Percentiles rank a stretch among this genome's conserved stretches.
Evolutionary conservation across 1,284 basidiomycete species (phyloP).

Genomic region (Rhodotorula sp.): DNA sequence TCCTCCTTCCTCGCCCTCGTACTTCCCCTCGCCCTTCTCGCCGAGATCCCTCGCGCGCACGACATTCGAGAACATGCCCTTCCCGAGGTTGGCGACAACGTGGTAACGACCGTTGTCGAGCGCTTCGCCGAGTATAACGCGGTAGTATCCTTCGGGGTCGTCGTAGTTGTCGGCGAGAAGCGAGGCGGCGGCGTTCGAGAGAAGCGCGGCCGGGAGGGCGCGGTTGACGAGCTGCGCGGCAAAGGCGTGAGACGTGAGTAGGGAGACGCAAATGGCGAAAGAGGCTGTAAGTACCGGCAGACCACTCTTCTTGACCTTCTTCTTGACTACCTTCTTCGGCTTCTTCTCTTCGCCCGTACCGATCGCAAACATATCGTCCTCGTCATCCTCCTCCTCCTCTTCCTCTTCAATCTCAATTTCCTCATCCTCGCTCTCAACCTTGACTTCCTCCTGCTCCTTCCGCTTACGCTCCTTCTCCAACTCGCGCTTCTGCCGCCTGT

Average conservation of each 20-base stretch:
- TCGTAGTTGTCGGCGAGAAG: slow-evolving; percentile 56
- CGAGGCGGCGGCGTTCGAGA: slow-evolving; percentile 20
- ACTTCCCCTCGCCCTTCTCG: slow-evolving; percentile 42
- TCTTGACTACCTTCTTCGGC: slow-evolving; percentile 58
- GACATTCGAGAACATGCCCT: slow-evolving; percentile 98
- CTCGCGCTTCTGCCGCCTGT: slow-evolving; percentile 53
- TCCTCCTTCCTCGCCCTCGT: slow-evolving; percentile 23
- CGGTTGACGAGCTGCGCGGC: slow-evolving; percentile 31
- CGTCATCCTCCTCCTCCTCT: slow-evolving; percentile 60
- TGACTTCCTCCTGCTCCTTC: slow-evolving; percentile 9
- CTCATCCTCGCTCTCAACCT: slow-evolving; percentile 18
- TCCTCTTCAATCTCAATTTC: slow-evolving; percentile 16
- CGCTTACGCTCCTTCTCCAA: slow-evolving; percentile 8
- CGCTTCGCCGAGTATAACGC: slow-evolving; percentile 88
- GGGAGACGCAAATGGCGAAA: not conserved
- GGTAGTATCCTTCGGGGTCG: slow-evolving; percentile 94
- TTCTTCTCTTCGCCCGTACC: slow-evolving; percentile 62
- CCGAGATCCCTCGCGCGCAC: slow-evolving; percentile 83
- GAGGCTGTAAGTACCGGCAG: slow-evolving; percentile 17
- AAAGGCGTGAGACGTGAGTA: not conserved
- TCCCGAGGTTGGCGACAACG: slow-evolving; percentile 88
- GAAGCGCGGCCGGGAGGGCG: slow-evolving; percentile 30
- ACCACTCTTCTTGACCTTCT: slow-evolving; percentile 15
- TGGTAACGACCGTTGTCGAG: slow-evolving; percentile 91
- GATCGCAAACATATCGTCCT: slow-evolving; percentile 87